Evolutionary conservation across 805 yeast species (phyloP).

Genomic region (Wickerhamiella kazuoi): DNA sequence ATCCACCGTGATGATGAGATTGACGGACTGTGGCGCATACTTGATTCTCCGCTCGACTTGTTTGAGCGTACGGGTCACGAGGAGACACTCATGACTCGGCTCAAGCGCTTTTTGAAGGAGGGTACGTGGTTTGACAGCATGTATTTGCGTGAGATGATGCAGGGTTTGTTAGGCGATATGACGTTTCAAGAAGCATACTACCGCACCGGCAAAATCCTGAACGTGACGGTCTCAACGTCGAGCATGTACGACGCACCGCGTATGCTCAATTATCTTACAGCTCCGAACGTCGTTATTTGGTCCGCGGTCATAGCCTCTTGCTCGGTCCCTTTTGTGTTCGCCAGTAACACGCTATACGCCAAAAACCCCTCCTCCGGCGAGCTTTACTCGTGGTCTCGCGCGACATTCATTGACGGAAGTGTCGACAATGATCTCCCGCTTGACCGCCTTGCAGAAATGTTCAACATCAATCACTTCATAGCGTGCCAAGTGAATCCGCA

Average conservation of each 20-base stretch:
- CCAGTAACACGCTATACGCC: slow-evolving; percentile 70
- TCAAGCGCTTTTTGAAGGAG: slow-evolving; percentile 50
- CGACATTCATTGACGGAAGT: slow-evolving; percentile 84
- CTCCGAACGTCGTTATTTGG: slow-evolving; percentile 81
- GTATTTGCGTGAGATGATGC: slow-evolving; percentile 57
- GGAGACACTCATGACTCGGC: slow-evolving; percentile 34
- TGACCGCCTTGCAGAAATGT: slow-evolving; percentile 82
- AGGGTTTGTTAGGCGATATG: slow-evolving; percentile 63
- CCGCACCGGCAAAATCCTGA: slow-evolving; percentile 81
- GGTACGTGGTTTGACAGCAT: slow-evolving; percentile 81
- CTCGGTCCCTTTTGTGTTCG: slow-evolving; percentile 80
- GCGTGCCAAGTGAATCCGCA: slow-evolving; percentile 98
- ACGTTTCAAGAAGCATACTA: slow-evolving; percentile 91
- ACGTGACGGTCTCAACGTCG: slow-evolving; percentile 86
- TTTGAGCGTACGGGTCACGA: slow-evolving; percentile 37
- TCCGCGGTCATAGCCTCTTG: slow-evolving; percentile 90
- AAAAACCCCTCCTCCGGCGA: slow-evolving; percentile 58
- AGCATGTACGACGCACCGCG: slow-evolving; percentile 83
- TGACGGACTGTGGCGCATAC: slow-evolving; percentile 29
- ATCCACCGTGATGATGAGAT: slow-evolving; percentile 58
- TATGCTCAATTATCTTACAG: slow-evolving; percentile 70
- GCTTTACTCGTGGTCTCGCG: slow-evolving; percentile 66
- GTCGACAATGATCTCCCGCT: slow-evolving; percentile 90
- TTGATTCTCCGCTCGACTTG: slow-evolving; percentile 35
- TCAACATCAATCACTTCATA: slow-evolving; percentile 89